Conservation (phyloP, 257 asterid genomes). For the Plantago elongata region DNA sequence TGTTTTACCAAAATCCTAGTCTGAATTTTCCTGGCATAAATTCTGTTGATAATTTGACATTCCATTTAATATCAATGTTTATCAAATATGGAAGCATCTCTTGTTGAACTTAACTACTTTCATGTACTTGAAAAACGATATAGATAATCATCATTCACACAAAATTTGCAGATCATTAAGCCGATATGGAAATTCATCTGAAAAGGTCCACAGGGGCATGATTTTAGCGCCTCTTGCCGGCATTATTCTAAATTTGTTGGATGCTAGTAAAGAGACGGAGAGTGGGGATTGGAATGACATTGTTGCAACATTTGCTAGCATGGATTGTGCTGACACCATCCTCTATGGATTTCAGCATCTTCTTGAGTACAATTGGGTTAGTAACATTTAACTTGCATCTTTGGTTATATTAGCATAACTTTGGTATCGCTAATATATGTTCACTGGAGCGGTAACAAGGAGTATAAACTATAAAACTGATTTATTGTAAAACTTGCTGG, state of each 20-base stretch:
- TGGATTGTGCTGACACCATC: constrained; percentile 80
- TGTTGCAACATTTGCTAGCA: constrained; percentile 65
- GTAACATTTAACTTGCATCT: constrained; percentile 17
- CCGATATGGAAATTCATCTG: constrained; percentile 73
- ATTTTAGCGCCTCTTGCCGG: constrained; percentile 90
- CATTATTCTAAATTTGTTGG: constrained; percentile 72
- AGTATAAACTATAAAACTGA: too few relatives aligned
- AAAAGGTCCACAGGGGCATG: constrained; percentile 74
- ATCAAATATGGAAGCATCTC: too few relatives aligned
- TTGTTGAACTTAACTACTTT: too few relatives aligned
- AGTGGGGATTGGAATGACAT: constrained; percentile 49
- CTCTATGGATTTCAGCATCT: constrained; percentile 70
- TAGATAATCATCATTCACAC: too few relatives aligned
- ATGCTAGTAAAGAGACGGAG: constrained; percentile 37
- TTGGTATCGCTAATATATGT: not conserved
- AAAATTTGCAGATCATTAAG: constrained; percentile 49
- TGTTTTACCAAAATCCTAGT: too few relatives aligned
- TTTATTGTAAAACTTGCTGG: too few relatives aligned
- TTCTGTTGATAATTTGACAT: not conserved
- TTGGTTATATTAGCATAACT: not conserved
- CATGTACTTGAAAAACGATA: too few relatives aligned
- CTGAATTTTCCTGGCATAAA: not conserved
- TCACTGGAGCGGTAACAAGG: too few relatives aligned
- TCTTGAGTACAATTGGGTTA: constrained; percentile 76
- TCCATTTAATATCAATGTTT: too few relatives aligned